phyloP scores from a whole-genome alignment of 139 green algal genomes.

The Chloropicon primus region DNA sequence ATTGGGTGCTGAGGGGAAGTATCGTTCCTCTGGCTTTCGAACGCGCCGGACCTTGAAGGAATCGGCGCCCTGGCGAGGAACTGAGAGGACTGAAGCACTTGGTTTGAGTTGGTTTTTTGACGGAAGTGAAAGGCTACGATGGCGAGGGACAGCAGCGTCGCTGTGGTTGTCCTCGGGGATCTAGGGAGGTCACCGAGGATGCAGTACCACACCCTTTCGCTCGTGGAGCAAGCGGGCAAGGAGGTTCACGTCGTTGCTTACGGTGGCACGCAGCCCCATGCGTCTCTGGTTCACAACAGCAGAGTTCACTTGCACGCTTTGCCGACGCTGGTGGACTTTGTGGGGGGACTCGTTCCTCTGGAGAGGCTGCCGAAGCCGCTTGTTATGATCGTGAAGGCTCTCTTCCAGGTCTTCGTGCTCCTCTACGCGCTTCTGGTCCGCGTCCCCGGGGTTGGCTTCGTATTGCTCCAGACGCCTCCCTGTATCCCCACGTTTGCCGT shows the following conservation, averaged over 20 bases:
- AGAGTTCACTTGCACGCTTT: slow-evolving; percentile 27
- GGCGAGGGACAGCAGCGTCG: not conserved
- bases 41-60: too few relatives aligned
- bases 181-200: slow-evolving; percentile 88
- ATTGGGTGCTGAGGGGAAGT: too few relatives aligned
- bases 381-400: slow-evolving; percentile 45
- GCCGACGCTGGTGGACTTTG: not conserved
- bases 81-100: not conserved
- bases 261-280: slow-evolving; percentile 28
- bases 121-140: too few relatives aligned
- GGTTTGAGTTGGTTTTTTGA: too few relatives aligned
- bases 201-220: slow-evolving; percentile 71
- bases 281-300: slow-evolving; percentile 15
- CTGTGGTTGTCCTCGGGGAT: slow-evolving; percentile 86
- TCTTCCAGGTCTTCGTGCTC: slow-evolving; percentile 40
- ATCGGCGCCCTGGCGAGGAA: too few relatives aligned
- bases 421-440: slow-evolving; percentile 41
- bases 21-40: too few relatives aligned
- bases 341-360: slow-evolving; percentile 1
- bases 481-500: slow-evolving; percentile 70
- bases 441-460: slow-evolving; percentile 26
- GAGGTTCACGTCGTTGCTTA: slow-evolving; percentile 50
- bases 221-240: slow-evolving; percentile 18
- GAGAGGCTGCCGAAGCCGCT: slow-evolving; percentile 31
- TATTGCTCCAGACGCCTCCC: slow-evolving; percentile 64